Evolutionary conservation across 1,284 basidiomycete species (phyloP), one percentile per base, ranked within the genome.

Genomic region (Melampsora larici-populina): DNA sequence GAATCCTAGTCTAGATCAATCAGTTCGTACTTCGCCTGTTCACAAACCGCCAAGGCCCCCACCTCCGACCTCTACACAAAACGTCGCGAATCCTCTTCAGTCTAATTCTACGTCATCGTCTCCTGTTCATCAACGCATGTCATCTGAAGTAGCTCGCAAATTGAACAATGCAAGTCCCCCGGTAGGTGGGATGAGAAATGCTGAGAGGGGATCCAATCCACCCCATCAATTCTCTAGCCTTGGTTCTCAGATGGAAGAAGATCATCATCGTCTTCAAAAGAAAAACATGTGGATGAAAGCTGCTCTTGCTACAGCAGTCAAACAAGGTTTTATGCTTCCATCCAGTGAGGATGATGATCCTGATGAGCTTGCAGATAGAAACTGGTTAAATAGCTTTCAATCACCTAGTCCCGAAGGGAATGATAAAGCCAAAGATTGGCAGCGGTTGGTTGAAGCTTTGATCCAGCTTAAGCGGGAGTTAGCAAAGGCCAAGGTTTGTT

Each of bases 221-320:
- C 62, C 7, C 11, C 62, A 58, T 62, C 36, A 43, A 5, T 26
- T 65, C 51, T 33, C 46, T 18, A n/a, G 29, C n/a, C 43, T 60
- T 33, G 29, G 49, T 36, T 80, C 83, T 43, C 81, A 82, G 70
- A 82, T 46, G 24, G 62, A 76, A 24, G 24, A 49, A 21, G 78
- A 87, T 40, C 94, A 96, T 82, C 83, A 94, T 46, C 93, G 95
- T 80, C 84, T 91, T 81, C 90, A 88, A 86, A 90, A 89, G 82
- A 89, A 92, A 80, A 90, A 94, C 85, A 86, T 87, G 33, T 97
- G 95, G 90, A 90, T 97, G 89, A 90, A 89, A 83, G 90, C 91
- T 58, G 90, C 92, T 6, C 86, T 98, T 66, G 85, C 87, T 9
- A 89, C 91, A 81, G 94, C 95, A 0, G 87, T 89, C 43, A 89